Conservation (phyloP, 306 rosid species). For the Coriaria nepalensis region DNA sequence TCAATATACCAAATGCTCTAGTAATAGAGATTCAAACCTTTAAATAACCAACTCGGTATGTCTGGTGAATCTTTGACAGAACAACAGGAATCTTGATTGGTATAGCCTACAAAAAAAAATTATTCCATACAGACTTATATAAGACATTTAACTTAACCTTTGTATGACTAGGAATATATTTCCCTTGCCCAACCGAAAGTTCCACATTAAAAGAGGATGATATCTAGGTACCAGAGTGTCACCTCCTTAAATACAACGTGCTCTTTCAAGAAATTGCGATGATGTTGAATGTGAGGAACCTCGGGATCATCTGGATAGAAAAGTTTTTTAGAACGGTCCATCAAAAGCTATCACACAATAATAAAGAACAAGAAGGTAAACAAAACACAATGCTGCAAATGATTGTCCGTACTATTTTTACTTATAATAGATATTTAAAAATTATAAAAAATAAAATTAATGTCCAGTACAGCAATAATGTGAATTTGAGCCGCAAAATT, state of each 20-base stretch:
- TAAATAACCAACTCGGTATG: constrained; percentile 83
- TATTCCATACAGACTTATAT: not conserved
- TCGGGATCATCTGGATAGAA: constrained; percentile 77
- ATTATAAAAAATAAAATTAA: no score
- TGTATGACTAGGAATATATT: no score
- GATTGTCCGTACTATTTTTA: no score
- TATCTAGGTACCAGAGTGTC: constrained; percentile 10
- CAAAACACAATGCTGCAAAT: no score
- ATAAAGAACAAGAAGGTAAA: constrained; percentile 5
- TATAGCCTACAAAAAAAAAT: constrained; percentile 47
- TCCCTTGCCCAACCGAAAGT: constrained; percentile 2
- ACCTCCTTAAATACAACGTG: constrained; percentile 96
- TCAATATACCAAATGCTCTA: constrained; percentile 3
- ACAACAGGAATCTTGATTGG: constrained; percentile 71
- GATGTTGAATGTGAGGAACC: constrained; percentile 42
- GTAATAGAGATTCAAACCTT: constrained; percentile 42
- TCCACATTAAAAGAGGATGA: constrained; percentile 6
- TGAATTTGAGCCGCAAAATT: no score
- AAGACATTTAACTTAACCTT: not conserved
- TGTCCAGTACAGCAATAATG: no score
- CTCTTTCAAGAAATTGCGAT: constrained; percentile 76
- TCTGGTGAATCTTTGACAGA: constrained; percentile 89
- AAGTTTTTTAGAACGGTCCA: constrained; percentile 3
- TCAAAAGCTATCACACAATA: constrained; percentile 5
- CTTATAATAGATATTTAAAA: no score